Percentiles rank a stretch among this genome's conserved stretches.
Conservation (phyloP, 2,329 filamentous ascomycete species). For the Shiraia sp. region DNA sequence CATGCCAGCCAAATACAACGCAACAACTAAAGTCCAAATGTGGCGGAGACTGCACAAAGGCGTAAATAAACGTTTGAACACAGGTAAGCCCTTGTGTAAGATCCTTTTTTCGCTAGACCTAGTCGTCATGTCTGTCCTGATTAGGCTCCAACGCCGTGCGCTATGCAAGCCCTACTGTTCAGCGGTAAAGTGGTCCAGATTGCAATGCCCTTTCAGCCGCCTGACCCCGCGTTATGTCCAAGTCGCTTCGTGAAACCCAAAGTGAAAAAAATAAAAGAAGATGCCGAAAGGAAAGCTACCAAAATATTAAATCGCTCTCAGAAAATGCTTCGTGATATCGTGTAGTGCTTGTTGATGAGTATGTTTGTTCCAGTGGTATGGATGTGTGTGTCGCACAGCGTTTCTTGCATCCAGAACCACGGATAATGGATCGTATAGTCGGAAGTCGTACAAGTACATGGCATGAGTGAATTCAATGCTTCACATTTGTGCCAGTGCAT, state of each 20-base stretch:
- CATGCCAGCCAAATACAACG: no score
- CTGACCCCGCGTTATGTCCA: not conserved
- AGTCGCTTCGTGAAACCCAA: not conserved
- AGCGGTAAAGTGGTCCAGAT: not conserved
- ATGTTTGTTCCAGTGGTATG: not conserved
- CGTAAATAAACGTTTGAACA: not conserved
- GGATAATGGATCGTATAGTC: conserved; percentile 2
- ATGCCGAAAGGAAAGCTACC: no score
- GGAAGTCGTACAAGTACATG: not conserved
- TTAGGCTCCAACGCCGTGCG: conserved; percentile 7
- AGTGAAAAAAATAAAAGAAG: no score
- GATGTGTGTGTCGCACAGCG: not conserved
- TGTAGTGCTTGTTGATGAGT: no score
- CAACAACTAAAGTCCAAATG: no score
- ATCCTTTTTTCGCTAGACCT: not conserved
- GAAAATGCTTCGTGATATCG: no score
- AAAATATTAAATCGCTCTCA: no score
- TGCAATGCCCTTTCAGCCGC: not conserved
- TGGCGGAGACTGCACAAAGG: not conserved
- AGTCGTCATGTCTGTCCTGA: not conserved
- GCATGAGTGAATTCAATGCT: not conserved
- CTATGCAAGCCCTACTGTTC: conserved; percentile 5
- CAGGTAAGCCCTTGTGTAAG: not conserved
- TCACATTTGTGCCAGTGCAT: conserved; percentile 39
- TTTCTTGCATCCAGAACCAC: not conserved